Evolutionary conservation across 2,329 filamentous ascomycete genomes (phyloP).

Genomic region (Ophioceras dolichostomum): DNA sequence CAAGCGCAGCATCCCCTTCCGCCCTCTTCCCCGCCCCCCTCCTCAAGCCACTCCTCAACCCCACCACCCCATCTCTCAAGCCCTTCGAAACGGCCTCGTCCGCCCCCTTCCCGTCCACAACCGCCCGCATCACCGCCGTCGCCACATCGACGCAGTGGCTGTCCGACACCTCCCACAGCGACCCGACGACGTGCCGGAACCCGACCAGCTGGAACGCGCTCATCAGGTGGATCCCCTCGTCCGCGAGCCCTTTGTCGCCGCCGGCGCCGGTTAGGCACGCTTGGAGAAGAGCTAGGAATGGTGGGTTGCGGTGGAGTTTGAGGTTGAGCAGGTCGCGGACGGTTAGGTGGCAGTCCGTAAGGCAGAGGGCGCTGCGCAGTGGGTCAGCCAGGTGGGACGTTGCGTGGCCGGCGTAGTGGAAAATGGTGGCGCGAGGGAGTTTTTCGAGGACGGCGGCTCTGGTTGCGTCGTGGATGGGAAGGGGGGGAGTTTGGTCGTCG

Average conservation of each 20-base stretch:
- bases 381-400: background rate
- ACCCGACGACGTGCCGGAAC: slow-evolving; percentile 26
- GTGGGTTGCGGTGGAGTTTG: slow-evolving; percentile 17
- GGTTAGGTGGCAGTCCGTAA: slow-evolving; percentile 16
- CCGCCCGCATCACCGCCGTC: no score
- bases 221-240: slow-evolving; percentile 25
- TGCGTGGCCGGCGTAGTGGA: background rate
- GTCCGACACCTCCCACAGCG: slow-evolving; percentile 25
- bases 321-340: slow-evolving; percentile 65
- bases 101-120: no score
- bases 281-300: slow-evolving; percentile 25
- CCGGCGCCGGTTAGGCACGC: slow-evolving; percentile 20
- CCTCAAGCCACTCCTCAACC: no score
- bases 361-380: background rate
- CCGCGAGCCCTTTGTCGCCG: slow-evolving; percentile 10
- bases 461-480: background rate
- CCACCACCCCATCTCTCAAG: no score
- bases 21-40: no score
- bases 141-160: no score
- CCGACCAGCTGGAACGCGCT: slow-evolving; percentile 23
- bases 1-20: no score
- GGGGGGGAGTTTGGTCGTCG: background rate
- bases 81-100: no score
- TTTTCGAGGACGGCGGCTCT: background rate
- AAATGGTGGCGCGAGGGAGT: background rate